Conservation (phyloP, 495 filamentous ascomycete genomes). For the Collariella sp. region DNA sequence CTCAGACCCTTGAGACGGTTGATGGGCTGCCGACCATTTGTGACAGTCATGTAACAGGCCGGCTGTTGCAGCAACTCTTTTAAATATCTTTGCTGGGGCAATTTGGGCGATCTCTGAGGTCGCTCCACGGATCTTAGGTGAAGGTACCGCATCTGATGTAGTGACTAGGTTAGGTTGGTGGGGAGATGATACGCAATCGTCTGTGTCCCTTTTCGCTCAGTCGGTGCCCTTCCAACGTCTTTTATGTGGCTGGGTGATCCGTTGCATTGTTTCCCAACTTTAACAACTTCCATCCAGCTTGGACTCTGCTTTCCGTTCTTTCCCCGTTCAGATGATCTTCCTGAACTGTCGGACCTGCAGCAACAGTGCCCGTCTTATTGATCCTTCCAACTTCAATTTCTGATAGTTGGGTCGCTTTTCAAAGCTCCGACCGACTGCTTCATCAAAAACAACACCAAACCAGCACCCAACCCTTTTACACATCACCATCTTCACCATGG, state of each 20-base stretch:
- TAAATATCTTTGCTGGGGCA: too few species aligned
- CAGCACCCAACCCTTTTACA: too few species aligned
- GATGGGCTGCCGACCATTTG: too few species aligned
- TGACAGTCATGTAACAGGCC: too few species aligned
- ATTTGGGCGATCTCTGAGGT: too few species aligned
- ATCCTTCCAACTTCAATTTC: not conserved
- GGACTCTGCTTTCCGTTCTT: not conserved
- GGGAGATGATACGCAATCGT: too few species aligned
- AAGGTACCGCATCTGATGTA: not conserved
- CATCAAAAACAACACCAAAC: not conserved
- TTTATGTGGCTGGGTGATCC: not conserved
- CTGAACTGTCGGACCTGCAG: not conserved
- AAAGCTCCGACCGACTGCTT: not conserved
- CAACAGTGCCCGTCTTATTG: not conserved
- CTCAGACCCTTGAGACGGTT: too few species aligned
- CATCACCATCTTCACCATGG: constrained; percentile 22
- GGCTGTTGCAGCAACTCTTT: too few species aligned
- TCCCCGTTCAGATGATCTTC: not conserved
- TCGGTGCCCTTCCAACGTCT: not conserved
- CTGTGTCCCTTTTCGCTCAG: not conserved
- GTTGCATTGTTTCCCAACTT: constrained; percentile 2
- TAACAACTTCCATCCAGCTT: not conserved
- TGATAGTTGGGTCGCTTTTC: not conserved
- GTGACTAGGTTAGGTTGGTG: not conserved
- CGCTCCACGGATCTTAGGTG: not conserved